These are phyloP conservation scores for Oryza brachyantha DNA, from an alignment of 176 grass and related monocot species.

Conservation along the genomic window DNA sequence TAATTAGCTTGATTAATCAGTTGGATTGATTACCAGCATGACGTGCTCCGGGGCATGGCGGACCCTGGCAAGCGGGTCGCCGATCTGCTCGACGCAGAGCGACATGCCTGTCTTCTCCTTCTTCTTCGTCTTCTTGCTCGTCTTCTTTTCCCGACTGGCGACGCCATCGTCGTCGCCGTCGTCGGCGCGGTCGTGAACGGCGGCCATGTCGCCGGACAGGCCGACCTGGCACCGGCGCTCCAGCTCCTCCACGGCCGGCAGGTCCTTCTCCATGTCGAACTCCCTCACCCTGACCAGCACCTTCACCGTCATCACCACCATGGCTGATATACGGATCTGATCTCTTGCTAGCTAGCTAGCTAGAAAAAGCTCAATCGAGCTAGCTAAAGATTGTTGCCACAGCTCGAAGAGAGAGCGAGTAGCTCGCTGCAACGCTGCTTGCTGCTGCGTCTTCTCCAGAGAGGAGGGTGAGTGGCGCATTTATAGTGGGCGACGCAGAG, in stretches of 20 bases:
- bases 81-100: slow-evolving; percentile 49
- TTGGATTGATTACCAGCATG: slow-evolving; percentile 72
- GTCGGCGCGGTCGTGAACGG: background rate
- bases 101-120: slow-evolving; percentile 47
- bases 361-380: background rate
- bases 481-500: background rate
- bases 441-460: background rate
- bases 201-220: slow-evolving; percentile 19
- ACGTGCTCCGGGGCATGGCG: slow-evolving; percentile 63
- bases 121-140: background rate
- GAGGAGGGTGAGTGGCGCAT: background rate
- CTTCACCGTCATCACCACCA: slow-evolving; percentile 9
- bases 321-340: background rate
- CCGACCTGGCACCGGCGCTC: slow-evolving; percentile 57
- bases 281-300: slow-evolving; percentile 45
- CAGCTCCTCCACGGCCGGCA: slow-evolving; percentile 50
- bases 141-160: background rate
- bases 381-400: background rate
- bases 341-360: background rate
- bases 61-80: slow-evolving; percentile 60
- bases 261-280: slow-evolving; percentile 53
- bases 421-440: background rate
- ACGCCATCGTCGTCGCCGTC: background rate
- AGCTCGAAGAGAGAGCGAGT: background rate
- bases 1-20: background rate